A percentile compares a stretch with the other conserved stretches of the same genome.
Conservation (phyloP, 345 rosid genomes). For the Raphanus sativus region DNA sequence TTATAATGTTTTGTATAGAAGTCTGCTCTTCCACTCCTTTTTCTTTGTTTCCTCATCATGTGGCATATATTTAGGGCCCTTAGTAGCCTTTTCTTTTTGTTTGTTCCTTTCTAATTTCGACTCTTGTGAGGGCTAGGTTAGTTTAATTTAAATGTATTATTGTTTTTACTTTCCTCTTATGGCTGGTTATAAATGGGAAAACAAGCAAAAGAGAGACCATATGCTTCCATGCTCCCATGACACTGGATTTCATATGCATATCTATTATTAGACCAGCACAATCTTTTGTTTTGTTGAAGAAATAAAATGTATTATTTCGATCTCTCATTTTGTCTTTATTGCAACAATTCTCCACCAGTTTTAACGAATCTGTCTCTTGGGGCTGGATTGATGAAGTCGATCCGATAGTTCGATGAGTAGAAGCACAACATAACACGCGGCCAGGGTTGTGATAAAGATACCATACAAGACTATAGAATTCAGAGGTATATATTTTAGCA, state of each 20-base stretch:
- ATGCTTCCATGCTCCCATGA: not conserved
- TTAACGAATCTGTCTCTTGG: conserved; percentile 42
- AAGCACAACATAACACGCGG: not conserved
- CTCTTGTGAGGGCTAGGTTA: conserved; percentile 27
- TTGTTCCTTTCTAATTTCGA: conserved; percentile 19
- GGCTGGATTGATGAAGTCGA: not conserved
- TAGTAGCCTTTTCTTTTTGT: not conserved
- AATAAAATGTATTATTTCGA: not conserved
- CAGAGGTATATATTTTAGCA: not conserved
- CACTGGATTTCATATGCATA: not conserved
- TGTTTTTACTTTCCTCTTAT: not conserved
- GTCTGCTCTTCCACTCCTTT: conserved; percentile 15
- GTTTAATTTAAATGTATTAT: conserved; percentile 32
- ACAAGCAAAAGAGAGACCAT: not conserved
- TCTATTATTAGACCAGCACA: not conserved
- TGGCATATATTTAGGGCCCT: conserved; percentile 34
- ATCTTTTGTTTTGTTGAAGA: not conserved
- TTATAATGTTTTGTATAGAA: conserved; percentile 39
- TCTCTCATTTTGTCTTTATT: conserved; percentile 28
- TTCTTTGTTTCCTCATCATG: conserved; percentile 18
- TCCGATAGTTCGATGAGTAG: not conserved
- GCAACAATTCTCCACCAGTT: conserved; percentile 22
- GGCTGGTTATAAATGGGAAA: not conserved
- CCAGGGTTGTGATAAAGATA: not conserved
- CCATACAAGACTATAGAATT: not conserved